Evolutionary conservation across 768 basidiomycete genomes (phyloP).

Genomic region (Lactarius sanguifluus): DNA sequence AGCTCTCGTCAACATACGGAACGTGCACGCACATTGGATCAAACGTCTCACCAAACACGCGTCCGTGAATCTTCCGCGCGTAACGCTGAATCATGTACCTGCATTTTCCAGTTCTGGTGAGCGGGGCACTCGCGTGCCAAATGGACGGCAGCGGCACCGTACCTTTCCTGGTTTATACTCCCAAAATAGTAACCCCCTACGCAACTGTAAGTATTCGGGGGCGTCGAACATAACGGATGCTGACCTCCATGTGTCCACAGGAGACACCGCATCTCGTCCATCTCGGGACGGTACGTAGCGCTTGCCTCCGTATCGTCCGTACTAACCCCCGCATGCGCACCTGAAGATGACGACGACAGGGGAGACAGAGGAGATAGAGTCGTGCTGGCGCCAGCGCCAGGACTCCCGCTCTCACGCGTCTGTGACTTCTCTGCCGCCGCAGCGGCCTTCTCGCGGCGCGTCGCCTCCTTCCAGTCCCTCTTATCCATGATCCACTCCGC

Average conservation of each 20-base stretch:
- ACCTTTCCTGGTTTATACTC: conserved; percentile 78
- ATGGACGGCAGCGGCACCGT: not conserved
- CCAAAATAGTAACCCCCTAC: conserved; percentile 80
- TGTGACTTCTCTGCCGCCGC: conserved; percentile 37
- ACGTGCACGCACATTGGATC: no score
- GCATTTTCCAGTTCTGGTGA: not conserved
- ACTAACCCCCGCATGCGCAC: conserved; percentile 26
- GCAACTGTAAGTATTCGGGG: conserved; percentile 4
- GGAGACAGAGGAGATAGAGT: not conserved
- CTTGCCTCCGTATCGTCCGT: conserved; percentile 34
- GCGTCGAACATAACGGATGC: conserved; percentile 9
- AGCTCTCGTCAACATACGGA: conserved; percentile 12
- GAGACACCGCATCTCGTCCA: conserved; percentile 84
- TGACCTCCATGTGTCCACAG: conserved; percentile 77
- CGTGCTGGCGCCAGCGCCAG: not conserved
- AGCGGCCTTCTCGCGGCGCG: conserved; percentile 48
- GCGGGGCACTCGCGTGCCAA: no score
- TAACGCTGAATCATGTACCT: conserved; percentile 78
- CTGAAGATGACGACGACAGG: conserved; percentile 12
- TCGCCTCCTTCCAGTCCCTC: conserved; percentile 76
- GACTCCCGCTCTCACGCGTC: no score
- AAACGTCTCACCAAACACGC: conserved; percentile 64
- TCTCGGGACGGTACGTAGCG: conserved; percentile 54
- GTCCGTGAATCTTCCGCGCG: conserved; percentile 90
- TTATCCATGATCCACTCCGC: conserved; percentile 86